Percentiles rank a stretch among this genome's conserved stretches.
phyloP scores from a whole-genome alignment of 306 rosid genomes.

The Cucumis sativus region DNA sequence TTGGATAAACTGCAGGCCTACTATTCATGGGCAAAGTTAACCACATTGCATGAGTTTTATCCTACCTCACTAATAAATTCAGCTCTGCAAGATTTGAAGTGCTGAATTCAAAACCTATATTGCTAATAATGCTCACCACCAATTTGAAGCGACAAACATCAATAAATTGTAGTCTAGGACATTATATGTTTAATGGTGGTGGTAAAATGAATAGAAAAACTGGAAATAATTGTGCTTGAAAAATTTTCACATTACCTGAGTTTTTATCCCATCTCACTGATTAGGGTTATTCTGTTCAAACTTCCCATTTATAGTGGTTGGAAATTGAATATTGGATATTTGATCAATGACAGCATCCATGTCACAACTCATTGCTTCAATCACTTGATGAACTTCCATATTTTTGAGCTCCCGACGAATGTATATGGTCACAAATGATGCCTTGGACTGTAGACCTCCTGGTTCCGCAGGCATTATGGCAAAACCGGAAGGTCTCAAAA shows the following conservation, averaged over 20 bases:
- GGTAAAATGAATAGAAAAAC: background rate
- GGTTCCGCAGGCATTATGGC: constrained; percentile 16
- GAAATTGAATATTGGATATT: background rate
- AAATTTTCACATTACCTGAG: background rate
- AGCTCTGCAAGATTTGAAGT: background rate
- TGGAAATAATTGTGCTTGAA: background rate
- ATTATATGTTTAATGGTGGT: background rate
- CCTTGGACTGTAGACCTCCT: constrained; percentile 1
- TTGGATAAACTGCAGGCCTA: too few species aligned
- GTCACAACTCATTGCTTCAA: constrained; percentile 1
- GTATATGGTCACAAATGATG: constrained; percentile 13
- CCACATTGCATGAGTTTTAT: background rate
- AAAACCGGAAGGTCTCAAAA: constrained; percentile 12
- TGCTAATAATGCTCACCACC: background rate
- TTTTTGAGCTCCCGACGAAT: constrained; percentile 6
- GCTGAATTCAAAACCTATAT: background rate
- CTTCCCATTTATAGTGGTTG: background rate
- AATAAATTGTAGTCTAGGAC: background rate
- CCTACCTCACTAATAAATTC: background rate
- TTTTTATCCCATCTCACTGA: background rate
- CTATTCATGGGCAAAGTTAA: background rate
- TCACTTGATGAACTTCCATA: background rate
- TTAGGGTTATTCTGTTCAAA: background rate
- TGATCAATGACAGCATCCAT: background rate
- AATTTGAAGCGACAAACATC: background rate